Conservation (phyloP, 1,284 basidiomycete genomes). For the Marasmius tenuissimus region DNA sequence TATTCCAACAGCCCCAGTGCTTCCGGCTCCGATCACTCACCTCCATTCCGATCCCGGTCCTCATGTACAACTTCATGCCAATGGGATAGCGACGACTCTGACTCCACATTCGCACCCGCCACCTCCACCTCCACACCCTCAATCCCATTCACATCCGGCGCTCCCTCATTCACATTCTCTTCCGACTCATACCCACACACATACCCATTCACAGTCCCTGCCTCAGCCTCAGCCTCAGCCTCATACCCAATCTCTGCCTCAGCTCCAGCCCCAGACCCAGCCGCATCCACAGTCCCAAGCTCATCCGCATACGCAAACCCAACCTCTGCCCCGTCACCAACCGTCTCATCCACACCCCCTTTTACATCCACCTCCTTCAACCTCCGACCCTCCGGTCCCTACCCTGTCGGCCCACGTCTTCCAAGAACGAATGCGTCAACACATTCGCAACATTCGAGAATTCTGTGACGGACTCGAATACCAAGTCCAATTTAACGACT, state of each 20-base stretch:
- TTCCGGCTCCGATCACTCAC: background rate
- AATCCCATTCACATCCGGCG: background rate
- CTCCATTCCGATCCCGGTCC: background rate
- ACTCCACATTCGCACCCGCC: background rate
- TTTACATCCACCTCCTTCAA: background rate
- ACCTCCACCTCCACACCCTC: background rate
- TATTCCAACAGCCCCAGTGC: background rate
- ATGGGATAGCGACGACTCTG: background rate
- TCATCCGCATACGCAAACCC: no score
- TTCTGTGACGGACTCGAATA: slow-evolving; percentile 34
- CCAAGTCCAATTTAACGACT: slow-evolving; percentile 32
- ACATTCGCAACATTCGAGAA: slow-evolving; percentile 30
- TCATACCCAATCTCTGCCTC: no score
- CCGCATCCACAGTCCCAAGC: no score
- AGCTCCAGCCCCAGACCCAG: no score
- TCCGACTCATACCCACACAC: no score
- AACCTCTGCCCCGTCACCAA: no score
- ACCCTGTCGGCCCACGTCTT: slow-evolving; percentile 15
- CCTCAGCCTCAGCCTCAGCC: no score
- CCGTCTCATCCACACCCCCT: no score
- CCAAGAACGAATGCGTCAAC: slow-evolving; percentile 25
- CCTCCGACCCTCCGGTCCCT: background rate
- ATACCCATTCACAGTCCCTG: no score
- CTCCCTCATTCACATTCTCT: no score
- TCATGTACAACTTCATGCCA: background rate